phyloP scores from a whole-genome alignment of 768 basidiomycete genomes.

The Podaxis sp. region DNA sequence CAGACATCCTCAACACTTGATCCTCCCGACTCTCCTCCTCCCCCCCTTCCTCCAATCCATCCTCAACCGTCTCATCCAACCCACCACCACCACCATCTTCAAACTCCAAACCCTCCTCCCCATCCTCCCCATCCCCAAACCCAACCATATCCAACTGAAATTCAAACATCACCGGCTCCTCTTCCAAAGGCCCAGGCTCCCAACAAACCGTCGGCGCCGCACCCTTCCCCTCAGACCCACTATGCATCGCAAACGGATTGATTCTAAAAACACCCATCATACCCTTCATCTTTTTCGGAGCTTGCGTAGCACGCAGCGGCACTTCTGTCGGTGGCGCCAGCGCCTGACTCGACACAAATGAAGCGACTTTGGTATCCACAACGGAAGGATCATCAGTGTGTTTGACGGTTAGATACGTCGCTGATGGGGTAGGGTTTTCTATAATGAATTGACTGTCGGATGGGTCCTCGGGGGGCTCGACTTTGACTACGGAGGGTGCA shows the following conservation, averaged over 20 bases:
- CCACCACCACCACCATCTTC: not conserved
- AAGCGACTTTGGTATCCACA: conserved; percentile 13
- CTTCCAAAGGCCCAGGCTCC: conserved; percentile 55
- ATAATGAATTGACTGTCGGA: conserved; percentile 39
- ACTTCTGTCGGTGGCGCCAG: conserved; percentile 60
- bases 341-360: conserved; percentile 25
- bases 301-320: conserved; percentile 73
- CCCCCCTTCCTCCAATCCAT: not conserved
- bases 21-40: conserved; percentile 4
- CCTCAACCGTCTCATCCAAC: conserved; percentile 1
- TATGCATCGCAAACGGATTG: conserved; percentile 72
- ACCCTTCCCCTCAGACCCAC: conserved; percentile 9
- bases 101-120: not conserved
- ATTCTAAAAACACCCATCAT: conserved; percentile 80
- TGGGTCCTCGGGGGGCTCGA: conserved; percentile 32
- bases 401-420: conserved; percentile 1
- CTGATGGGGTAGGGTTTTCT: conserved; percentile 28
- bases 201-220: conserved; percentile 18
- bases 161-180: conserved; percentile 59
- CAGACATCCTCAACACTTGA: conserved; percentile 13
- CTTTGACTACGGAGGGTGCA: conserved; percentile 24
- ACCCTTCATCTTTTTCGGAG: conserved; percentile 60
- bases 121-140: conserved; percentile 11
- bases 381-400: not conserved
- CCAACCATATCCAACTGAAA: conserved; percentile 50